phyloP scores from a whole-genome alignment of 148 eudicot genomes.

The Camellia lanceoleosa region DNA sequence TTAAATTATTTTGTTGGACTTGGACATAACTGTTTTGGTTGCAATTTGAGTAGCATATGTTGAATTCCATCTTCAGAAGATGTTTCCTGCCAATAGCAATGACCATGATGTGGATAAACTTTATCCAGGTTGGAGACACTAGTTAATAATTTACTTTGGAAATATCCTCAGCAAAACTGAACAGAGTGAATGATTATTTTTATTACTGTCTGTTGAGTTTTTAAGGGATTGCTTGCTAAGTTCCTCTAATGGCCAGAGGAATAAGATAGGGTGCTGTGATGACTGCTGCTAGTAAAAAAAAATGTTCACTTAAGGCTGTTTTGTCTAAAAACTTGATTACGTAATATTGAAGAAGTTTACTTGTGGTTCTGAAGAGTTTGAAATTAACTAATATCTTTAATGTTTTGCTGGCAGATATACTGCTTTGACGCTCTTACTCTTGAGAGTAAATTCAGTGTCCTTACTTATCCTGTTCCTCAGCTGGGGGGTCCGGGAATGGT shows the following conservation, averaged over 20 bases:
- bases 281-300: constrained; percentile 2
- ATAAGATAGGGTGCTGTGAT: neutral
- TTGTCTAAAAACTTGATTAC: neutral
- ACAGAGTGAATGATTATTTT: neutral
- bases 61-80: neutral
- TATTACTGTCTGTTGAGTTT: neutral
- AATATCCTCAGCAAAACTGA: neutral
- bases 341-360: neutral
- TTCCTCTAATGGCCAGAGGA: neutral
- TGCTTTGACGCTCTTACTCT: constrained; percentile 89
- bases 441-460: constrained; percentile 87
- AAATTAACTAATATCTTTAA: constrained; percentile 1
- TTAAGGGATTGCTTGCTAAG: constrained; percentile 1
- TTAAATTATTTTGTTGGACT: neutral
- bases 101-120: neutral
- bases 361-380: neutral
- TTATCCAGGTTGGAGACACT: neutral
- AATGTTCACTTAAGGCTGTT: neutral
- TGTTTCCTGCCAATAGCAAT: neutral
- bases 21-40: neutral
- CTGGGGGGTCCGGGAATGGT: constrained; percentile 55
- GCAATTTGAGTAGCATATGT: neutral
- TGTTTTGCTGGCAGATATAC: constrained; percentile 64
- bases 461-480: constrained; percentile 91
- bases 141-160: neutral